Base-by-base conservation (phyloP, 345 rosid species). In the Alliaria petiolata region DNA sequence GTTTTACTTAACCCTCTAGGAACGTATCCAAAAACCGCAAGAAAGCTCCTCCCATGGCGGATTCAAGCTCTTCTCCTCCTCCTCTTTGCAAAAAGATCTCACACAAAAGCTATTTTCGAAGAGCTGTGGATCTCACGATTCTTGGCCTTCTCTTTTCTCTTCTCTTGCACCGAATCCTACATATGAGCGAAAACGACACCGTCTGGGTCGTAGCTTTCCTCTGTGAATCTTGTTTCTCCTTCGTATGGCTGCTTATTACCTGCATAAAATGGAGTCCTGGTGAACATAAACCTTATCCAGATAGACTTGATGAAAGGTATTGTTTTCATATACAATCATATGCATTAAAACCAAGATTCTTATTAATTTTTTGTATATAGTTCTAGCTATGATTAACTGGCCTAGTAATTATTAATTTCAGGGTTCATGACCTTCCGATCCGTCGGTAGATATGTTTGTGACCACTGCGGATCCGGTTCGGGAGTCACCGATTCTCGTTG, bases 221-320 rank as follows among this genome's bases (percentile, higher is more conserved):
- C 0, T 92, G 96, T 59, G 93, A 92, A 79, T 72, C 82, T 7
- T 82, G 62, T 49, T 89, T 92, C 78, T 52, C 86, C 12, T 80
- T 85, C 74, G 0, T 54, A 11, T 92, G 92, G 93, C 4, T 79
- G 35, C 69, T 87, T 73, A 20, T 62, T 15, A 35, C 81, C 34
- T 72, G 8, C 80, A 39, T 15, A 46, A 87, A 85, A 77, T 89
- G 98, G 92, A 87, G 65, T 65, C 96, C 88, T 26, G 79, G 80
- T 12, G 52, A 66, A 0, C 62, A 70, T 70, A 79, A 71, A 71
- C 67, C 90, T 0, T 80, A 79, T 69, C 85, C 84, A 0, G 53
- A 87, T 30, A 83, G 81, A 45, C 85, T 87, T 44, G 46, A 76
- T 19, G 60, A 66, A 67, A 54, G 80, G 95, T 36, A 4, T 5